Evolutionary conservation across 2,329 filamentous ascomycete genomes (phyloP).

Genomic region (Lasiodiplodia sp.): DNA sequence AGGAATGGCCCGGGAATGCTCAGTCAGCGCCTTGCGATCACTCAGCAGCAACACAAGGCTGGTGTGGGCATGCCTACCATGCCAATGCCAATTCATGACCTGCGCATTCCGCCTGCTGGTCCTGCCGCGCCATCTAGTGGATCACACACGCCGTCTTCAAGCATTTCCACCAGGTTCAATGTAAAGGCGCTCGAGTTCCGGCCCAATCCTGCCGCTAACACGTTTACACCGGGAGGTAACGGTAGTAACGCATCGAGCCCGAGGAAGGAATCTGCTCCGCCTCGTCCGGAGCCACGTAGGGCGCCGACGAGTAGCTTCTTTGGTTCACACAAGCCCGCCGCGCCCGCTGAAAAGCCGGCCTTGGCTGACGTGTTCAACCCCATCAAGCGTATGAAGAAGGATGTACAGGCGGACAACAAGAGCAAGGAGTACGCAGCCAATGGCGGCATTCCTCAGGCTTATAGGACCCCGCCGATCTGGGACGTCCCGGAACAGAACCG

Average conservation of each 20-base stretch:
- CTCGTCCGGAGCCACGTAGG: slow-evolving; percentile 40
- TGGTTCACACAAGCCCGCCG: slow-evolving; percentile 75
- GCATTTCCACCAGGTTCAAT: slow-evolving; percentile 63
- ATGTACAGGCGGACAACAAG: slow-evolving; percentile 57
- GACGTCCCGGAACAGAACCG: slow-evolving; percentile 72
- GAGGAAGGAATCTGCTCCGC: slow-evolving; percentile 56
- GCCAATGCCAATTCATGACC: slow-evolving; percentile 67
- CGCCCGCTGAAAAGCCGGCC: slow-evolving; percentile 62
- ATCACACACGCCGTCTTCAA: slow-evolving; percentile 61
- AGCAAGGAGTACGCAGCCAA: slow-evolving; percentile 74
- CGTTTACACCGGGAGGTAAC: slow-evolving; percentile 76
- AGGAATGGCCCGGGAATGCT: slow-evolving; percentile 54
- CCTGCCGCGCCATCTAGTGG: slow-evolving; percentile 64
- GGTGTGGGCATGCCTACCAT: slow-evolving; percentile 54
- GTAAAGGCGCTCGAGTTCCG: slow-evolving; percentile 78
- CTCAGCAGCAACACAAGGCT: slow-evolving; percentile 60
- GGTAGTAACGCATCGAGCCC: slow-evolving; percentile 76
- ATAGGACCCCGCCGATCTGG: slow-evolving; percentile 87
- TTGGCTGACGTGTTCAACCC: slow-evolving; percentile 66
- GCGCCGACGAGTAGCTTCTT: slow-evolving; percentile 61
- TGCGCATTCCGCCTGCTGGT: slow-evolving; percentile 75
- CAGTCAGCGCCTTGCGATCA: slow-evolving; percentile 59
- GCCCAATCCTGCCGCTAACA: slow-evolving; percentile 79
- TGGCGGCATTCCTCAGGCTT: slow-evolving; percentile 83
- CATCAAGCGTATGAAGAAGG: slow-evolving; percentile 75